Percentiles rank a stretch among this genome's conserved stretches.
Evolutionary conservation across 192 early-diverging fungal species (phyloP).

Genomic region (Irineochytrium annulatum): DNA sequence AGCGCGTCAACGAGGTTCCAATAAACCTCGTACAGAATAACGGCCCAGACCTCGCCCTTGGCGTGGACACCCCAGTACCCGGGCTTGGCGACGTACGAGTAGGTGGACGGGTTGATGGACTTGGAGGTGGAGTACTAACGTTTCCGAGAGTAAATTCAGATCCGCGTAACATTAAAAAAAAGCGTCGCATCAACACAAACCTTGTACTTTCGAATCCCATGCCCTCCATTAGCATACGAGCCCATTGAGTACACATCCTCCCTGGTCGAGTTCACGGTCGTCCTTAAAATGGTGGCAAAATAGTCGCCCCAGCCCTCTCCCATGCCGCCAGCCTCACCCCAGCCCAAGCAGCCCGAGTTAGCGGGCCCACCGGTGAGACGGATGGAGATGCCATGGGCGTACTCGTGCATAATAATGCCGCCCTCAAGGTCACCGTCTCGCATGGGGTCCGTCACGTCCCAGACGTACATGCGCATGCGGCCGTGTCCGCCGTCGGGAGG

Average conservation of each 20-base stretch:
- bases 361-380: slow-evolving; percentile 87
- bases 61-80: slow-evolving; percentile 91
- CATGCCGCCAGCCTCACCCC: slow-evolving; percentile 87
- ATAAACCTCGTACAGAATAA: slow-evolving; percentile 59
- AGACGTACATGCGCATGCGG: slow-evolving; percentile 94
- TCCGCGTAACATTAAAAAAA: slow-evolving; percentile 12
- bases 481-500: slow-evolving; percentile 40
- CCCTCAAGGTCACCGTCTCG: slow-evolving; percentile 87
- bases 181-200: slow-evolving; percentile 23
- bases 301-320: slow-evolving; percentile 96
- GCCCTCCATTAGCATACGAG: slow-evolving; percentile 72
- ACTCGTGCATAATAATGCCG: slow-evolving; percentile 93
- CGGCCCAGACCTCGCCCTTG: slow-evolving; percentile 92
- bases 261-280: slow-evolving; percentile 46
- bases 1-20: slow-evolving; percentile 54
- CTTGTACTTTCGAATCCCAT: slow-evolving; percentile 78
- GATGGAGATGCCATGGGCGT: slow-evolving; percentile 87
- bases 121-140: slow-evolving; percentile 70
- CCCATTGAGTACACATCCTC: slow-evolving; percentile 74
- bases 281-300: slow-evolving; percentile 78
- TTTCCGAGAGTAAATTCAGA: too few species aligned
- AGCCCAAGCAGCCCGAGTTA: slow-evolving; percentile 84
- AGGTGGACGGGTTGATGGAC: slow-evolving; percentile 76
- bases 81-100: slow-evolving; percentile 68
- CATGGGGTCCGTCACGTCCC: slow-evolving; percentile 67